phyloP scores from a whole-genome alignment of 2,329 filamentous ascomycete species.

The Ascochyta viciae-villosae region DNA sequence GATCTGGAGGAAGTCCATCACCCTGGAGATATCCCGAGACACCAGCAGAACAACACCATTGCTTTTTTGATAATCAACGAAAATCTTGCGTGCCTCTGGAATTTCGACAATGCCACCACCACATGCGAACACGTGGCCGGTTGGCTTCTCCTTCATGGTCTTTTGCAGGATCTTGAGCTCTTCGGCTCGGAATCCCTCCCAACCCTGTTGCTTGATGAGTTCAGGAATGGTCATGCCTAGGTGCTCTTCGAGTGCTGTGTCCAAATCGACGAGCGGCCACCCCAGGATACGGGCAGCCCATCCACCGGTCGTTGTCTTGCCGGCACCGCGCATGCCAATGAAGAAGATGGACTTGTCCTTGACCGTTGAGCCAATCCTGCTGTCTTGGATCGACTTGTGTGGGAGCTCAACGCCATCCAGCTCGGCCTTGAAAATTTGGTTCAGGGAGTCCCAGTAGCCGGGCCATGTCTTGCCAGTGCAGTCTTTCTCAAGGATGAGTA shows the following conservation, averaged over 20 bases:
- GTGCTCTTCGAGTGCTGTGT: conserved; percentile 81
- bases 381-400: conserved; percentile 45
- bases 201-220: conserved; percentile 79
- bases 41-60: conserved; percentile 88
- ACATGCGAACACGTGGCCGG: conserved; percentile 86
- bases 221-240: conserved; percentile 82
- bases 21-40: conserved; percentile 83
- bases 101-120: conserved; percentile 93
- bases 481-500: conserved; percentile 85
- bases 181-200: conserved; percentile 84
- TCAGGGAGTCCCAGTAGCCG: conserved; percentile 94
- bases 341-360: conserved; percentile 79
- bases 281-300: conserved; percentile 81
- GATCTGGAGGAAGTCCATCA: conserved; percentile 85
- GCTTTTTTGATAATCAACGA: conserved; percentile 73
- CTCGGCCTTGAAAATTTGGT: conserved; percentile 75
- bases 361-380: conserved; percentile 32
- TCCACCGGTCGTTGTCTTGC: conserved; percentile 90
- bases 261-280: conserved; percentile 83
- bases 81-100: conserved; percentile 76
- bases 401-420: conserved; percentile 75
- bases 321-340: conserved; percentile 96
- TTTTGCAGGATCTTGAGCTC: conserved; percentile 78
- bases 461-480: conserved; percentile 99
- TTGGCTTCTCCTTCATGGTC: conserved; percentile 75